Conservation (phyloP, 345 rosid species). For the Leavenworthia alabamica region DNA sequence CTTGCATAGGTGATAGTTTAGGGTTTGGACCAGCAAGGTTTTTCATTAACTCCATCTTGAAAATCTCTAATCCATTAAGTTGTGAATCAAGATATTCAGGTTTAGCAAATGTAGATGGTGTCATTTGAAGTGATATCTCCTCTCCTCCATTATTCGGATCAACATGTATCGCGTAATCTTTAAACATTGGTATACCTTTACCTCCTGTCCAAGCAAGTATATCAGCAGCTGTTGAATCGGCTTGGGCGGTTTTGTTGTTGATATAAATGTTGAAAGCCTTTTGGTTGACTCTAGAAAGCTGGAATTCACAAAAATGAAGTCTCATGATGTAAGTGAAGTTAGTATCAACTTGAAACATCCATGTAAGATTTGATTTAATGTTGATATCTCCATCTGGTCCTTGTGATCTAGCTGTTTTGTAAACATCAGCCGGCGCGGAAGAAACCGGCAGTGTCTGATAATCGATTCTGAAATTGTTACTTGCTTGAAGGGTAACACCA, state of each 20-base stretch:
- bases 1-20: slow-evolving; percentile 46
- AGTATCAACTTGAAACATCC: slow-evolving; percentile 65
- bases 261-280: slow-evolving; percentile 57
- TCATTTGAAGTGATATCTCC: slow-evolving; percentile 39
- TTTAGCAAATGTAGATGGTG: slow-evolving; percentile 36
- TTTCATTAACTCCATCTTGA: slow-evolving; percentile 46
- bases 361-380: slow-evolving; percentile 51
- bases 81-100: slow-evolving; percentile 45
- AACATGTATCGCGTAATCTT: slow-evolving; percentile 50
- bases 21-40: slow-evolving; percentile 72
- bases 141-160: slow-evolving; percentile 36
- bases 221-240: slow-evolving; percentile 38
- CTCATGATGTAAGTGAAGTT: slow-evolving; percentile 63
- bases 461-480: slow-evolving; percentile 20
- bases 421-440: slow-evolving; percentile 54
- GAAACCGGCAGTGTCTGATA: slow-evolving; percentile 37
- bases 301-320: slow-evolving; percentile 71
- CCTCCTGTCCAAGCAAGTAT: slow-evolving; percentile 50
- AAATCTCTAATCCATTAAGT: slow-evolving; percentile 71
- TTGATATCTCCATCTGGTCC: slow-evolving; percentile 38
- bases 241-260: slow-evolving; percentile 56
- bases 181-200: slow-evolving; percentile 42
- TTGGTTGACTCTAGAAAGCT: slow-evolving; percentile 41
- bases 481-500: slow-evolving; percentile 36
- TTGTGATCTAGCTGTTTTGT: slow-evolving; percentile 53